Evolutionary conservation across 2,329 filamentous ascomycete species (phyloP).

Genomic region (Fusarium sp.): DNA sequence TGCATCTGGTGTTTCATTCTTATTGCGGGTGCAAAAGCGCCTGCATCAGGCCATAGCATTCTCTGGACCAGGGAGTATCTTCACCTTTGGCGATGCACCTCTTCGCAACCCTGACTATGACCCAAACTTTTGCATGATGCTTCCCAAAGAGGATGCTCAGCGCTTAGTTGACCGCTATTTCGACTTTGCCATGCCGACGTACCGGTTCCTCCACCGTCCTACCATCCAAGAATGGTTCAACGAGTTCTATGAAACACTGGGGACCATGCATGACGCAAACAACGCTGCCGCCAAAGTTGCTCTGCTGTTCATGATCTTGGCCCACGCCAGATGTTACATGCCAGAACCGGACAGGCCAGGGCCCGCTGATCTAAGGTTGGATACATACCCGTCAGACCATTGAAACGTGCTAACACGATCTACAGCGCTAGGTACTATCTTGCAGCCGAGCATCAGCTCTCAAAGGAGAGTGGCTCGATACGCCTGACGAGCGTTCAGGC

Average conservation of each 20-base stretch:
- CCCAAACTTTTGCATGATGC: conserved; percentile 52
- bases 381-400: accelerated
- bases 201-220: conserved; percentile 63
- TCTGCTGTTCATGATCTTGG: conserved; percentile 60
- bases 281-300: conserved; percentile 49
- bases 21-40: conserved; percentile 46
- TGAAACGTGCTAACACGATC: background rate
- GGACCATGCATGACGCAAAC: conserved; percentile 39
- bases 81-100: conserved; percentile 61
- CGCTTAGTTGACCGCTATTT: conserved; percentile 61
- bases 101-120: conserved; percentile 50
- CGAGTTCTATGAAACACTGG: conserved; percentile 51
- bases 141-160: conserved; percentile 48
- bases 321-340: conserved; percentile 58
- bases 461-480: conserved; percentile 51
- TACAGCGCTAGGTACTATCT: conserved; percentile 38
- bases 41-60: conserved; percentile 42
- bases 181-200: conserved; percentile 65
- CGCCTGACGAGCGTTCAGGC: conserved; percentile 54
- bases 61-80: conserved; percentile 50
- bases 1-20: conserved; percentile 45
- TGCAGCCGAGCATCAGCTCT: conserved; percentile 50
- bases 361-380: conserved; percentile 37
- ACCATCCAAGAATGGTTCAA: conserved; percentile 59
- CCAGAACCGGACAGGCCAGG: conserved; percentile 40